phyloP scores from a whole-genome alignment of 257 asterid species.

The Capsicum baccatum region DNA sequence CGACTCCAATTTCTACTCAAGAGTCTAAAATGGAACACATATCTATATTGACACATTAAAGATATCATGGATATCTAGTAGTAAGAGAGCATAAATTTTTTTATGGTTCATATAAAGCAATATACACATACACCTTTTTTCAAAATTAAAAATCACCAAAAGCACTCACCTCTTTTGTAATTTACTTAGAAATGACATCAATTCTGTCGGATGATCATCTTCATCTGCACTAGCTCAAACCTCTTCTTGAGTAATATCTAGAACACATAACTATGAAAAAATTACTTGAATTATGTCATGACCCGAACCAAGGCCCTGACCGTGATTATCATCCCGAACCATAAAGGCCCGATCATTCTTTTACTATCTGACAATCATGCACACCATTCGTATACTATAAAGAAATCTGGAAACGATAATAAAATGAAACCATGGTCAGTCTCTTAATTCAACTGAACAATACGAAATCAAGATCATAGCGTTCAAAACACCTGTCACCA shows the following conservation, averaged over 20 bases:
- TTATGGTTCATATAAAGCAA: background rate
- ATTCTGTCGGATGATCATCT: constrained; percentile 97
- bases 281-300: background rate
- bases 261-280: constrained; percentile 81
- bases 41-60: background rate
- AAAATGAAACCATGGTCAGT: too few species aligned
- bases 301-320: too few species aligned
- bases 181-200: constrained; percentile 68
- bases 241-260: constrained; percentile 96
- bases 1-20: background rate
- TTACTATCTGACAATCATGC: too few species aligned
- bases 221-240: constrained; percentile 96
- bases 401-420: too few species aligned
- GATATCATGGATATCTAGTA: constrained; percentile 1
- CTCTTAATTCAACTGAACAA: too few species aligned
- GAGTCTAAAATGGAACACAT: background rate
- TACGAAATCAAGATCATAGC: too few species aligned
- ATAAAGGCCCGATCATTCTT: too few species aligned
- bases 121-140: background rate
- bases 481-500: too few species aligned
- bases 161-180: constrained; percentile 65
- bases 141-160: constrained; percentile 20
- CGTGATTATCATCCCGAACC: too few species aligned
- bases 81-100: constrained; percentile 8
- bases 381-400: too few species aligned